Conservation (phyloP, 2,329 filamentous ascomycete genomes). For the Cordyceps farinosa region DNA sequence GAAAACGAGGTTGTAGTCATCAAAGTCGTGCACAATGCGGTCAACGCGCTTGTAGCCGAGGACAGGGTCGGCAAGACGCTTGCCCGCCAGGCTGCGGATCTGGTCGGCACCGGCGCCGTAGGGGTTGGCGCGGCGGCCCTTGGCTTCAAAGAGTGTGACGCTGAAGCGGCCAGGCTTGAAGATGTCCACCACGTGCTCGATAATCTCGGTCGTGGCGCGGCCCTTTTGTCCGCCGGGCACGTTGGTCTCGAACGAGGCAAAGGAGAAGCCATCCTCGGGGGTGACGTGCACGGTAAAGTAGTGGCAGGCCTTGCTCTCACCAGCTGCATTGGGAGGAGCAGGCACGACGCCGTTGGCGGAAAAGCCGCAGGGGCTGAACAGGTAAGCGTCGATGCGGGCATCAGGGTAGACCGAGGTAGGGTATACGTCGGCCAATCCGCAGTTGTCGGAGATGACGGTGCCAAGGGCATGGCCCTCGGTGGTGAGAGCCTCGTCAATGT, state of each 20-base stretch:
- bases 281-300: slow-evolving; percentile 99
- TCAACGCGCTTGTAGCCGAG: slow-evolving; percentile 85
- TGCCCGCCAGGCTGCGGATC: slow-evolving; percentile 34
- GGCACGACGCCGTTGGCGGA: slow-evolving; percentile 96
- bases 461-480: slow-evolving; percentile 93
- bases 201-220: slow-evolving; percentile 82
- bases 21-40: slow-evolving; percentile 93
- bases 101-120: slow-evolving; percentile 42
- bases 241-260: slow-evolving; percentile 97
- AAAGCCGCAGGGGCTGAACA: slow-evolving; percentile 95
- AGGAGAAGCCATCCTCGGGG: slow-evolving; percentile 93
- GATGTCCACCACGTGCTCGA: slow-evolving; percentile 90
- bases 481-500: slow-evolving; percentile 68
- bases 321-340: slow-evolving; percentile 58
- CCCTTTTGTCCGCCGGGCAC: slow-evolving; percentile 86
- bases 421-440: slow-evolving; percentile 86
- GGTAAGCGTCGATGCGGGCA: slow-evolving; percentile 88
- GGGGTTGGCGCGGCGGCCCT: slow-evolving; percentile 49
- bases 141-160: slow-evolving; percentile 93
- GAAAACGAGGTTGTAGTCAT: slow-evolving; percentile 96
- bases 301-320: slow-evolving; percentile 56
- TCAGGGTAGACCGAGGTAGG: slow-evolving; percentile 84
- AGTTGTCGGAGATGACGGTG: slow-evolving; percentile 84
- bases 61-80: slow-evolving; percentile 69
- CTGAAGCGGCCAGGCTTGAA: slow-evolving; percentile 98